Evolutionary conservation across 2,329 filamentous ascomycete genomes (phyloP).

Genomic region (Rosellinia necatrix): DNA sequence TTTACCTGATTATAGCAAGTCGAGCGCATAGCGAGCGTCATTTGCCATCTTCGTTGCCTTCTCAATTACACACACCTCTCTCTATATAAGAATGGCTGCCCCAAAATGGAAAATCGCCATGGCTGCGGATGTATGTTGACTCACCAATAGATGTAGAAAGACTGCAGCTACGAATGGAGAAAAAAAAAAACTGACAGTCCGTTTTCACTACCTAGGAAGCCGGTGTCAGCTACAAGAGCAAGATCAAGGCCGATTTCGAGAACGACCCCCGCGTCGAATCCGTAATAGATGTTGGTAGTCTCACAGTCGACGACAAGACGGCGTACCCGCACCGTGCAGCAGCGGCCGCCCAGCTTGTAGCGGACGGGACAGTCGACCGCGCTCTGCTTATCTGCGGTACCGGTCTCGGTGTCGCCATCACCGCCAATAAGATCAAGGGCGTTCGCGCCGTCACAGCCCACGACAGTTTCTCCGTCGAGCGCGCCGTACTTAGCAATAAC

Average conservation of each 20-base stretch:
- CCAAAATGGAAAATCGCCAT: constrained; percentile 58
- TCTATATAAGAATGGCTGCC: constrained; percentile 43
- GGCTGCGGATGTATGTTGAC: constrained; percentile 53
- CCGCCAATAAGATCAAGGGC: constrained; percentile 86
- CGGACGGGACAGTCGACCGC: constrained; percentile 70
- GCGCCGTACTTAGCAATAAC: constrained; percentile 80
- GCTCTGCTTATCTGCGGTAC: constrained; percentile 85
- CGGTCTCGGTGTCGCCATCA: constrained; percentile 83
- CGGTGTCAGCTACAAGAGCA: constrained; percentile 77
- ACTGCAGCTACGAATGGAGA: no score
- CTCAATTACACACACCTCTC: not conserved
- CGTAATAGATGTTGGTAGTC: constrained; percentile 76
- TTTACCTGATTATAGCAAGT: not conserved
- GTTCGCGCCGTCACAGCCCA: constrained; percentile 88
- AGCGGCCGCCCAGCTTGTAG: constrained; percentile 68
- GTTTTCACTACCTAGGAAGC: constrained; percentile 57
- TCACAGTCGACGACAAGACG: constrained; percentile 70
- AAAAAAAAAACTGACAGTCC: constrained; percentile 1
- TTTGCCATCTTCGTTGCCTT: not conserved
- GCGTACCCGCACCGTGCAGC: constrained; percentile 82
- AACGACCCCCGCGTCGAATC: constrained; percentile 67
- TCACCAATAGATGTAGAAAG: no score
- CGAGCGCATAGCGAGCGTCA: not conserved
- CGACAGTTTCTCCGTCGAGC: constrained; percentile 82
- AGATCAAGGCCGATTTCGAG: constrained; percentile 74